Evolutionary conservation across 1,284 basidiomycete species (phyloP).

Genomic region (Ustilago loliicola): DNA sequence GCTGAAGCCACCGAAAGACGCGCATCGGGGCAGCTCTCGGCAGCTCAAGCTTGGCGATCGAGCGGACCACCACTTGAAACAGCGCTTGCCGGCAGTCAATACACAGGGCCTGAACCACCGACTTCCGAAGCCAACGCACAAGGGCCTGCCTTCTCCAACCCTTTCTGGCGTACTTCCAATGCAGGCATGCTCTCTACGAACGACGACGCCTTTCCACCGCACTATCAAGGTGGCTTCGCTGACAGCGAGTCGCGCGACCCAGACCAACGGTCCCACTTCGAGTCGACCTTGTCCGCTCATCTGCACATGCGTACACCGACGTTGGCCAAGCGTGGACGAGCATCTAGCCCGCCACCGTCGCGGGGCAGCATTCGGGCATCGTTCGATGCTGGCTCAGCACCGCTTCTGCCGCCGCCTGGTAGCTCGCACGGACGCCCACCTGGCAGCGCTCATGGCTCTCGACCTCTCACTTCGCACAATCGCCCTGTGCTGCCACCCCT

Average conservation of each 20-base stretch:
- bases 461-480: conserved; percentile 48
- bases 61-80: conserved; percentile 40
- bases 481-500: conserved; percentile 61
- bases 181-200: conserved; percentile 10
- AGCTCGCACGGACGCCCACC: conserved; percentile 55
- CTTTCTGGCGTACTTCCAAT: conserved; percentile 38
- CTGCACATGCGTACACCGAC: conserved; percentile 59
- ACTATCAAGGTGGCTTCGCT: conserved; percentile 14
- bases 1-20: conserved; percentile 18
- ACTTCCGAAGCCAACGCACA: conserved; percentile 5
- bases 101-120: conserved; percentile 14
- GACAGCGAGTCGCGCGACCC: conserved; percentile 14
- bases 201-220: conserved; percentile 20
- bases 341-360: conserved; percentile 46
- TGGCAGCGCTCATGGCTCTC: conserved; percentile 42
- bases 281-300: conserved; percentile 57
- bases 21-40: conserved; percentile 21
- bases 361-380: conserved; percentile 42
- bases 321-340: conserved; percentile 39
- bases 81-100: conserved; percentile 44
- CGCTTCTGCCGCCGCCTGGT: conserved; percentile 42
- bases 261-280: conserved; percentile 46
- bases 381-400: conserved; percentile 37
- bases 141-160: conserved; percentile 40
- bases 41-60: conserved; percentile 24